Conservation (phyloP, 208 protist genomes). For the Acanthamoeba castellanii region DNA sequence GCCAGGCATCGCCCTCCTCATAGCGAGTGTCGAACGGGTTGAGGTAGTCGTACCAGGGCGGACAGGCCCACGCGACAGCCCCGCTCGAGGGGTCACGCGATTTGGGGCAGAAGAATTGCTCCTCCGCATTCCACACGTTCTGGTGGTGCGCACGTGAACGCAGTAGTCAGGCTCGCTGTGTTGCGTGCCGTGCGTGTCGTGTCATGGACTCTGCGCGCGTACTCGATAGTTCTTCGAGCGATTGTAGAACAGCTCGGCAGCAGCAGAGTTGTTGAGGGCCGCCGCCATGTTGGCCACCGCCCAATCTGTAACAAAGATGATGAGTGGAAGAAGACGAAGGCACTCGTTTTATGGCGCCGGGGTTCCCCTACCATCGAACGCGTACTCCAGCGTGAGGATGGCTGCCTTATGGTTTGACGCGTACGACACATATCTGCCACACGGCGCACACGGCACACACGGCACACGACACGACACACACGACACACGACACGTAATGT, state of each 20-base stretch:
- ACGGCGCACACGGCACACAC: no score
- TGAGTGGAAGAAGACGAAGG: background rate
- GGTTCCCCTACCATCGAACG: constrained; percentile 20
- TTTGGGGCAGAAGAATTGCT: constrained; percentile 12
- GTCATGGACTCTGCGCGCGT: background rate
- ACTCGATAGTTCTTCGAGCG: constrained; percentile 7
- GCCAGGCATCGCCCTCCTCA: background rate
- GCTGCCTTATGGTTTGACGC: background rate
- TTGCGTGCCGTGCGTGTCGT: no score
- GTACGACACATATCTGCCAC: constrained; percentile 6
- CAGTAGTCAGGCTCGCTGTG: background rate
- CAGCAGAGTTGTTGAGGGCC: background rate
- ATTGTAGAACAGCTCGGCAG: background rate
- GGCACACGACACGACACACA: background rate
- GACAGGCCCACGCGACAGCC: background rate
- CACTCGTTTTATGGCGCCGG: no score
- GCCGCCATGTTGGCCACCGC: constrained; percentile 9
- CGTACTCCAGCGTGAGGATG: constrained; percentile 48
- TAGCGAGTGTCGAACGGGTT: constrained; percentile 11
- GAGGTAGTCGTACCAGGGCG: constrained; percentile 8
- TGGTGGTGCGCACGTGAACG: background rate
- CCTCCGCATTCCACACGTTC: background rate
- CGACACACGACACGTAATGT: background rate
- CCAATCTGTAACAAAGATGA: background rate
- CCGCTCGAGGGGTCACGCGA: background rate